Evolutionary conservation across 495 filamentous ascomycete species (phyloP), one percentile per base, ranked within the genome.

Genomic region (Chaetomium tenue): DNA sequence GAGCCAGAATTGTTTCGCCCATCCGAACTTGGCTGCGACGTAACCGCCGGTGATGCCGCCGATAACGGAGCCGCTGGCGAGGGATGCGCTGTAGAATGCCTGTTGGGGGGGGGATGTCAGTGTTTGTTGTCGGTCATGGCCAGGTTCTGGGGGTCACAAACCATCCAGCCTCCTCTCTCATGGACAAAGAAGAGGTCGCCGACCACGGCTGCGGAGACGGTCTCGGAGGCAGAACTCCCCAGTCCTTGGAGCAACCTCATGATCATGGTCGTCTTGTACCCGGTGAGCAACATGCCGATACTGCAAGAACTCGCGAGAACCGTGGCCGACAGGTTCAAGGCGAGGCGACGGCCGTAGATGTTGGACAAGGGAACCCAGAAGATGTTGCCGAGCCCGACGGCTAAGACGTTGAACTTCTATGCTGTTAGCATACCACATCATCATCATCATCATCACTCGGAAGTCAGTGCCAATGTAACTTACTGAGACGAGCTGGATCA

Each of bases 311-410:
- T 70, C 2, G 79, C 66, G 64, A 79, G 77, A 46, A 76, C 71
- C 12, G 82, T 59, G 1, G 79, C 69, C 7, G 82, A 84, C 7
- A 84, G 42, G 9, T 86, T 72, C 39, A 84, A 79, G 39, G 84
- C 75, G 6, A 80, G 81, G 3, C 84, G 79, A n/a, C 83, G 77
- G 5, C 84, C 84, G 60, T 74, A 86, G 12, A 82, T 74, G 60
- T 84, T 83, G 7, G 84, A 81, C n/a, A 87, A 58, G 0, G 84
- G 84, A n/a, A 81, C 79, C 79, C 83, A 84, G 60, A 84, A 75
- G 54, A 72, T 66, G 46, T 76, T 76, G 0, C 71, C 67, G 6
- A 74, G 44, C 2, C 72, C 74, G 3, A 74, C 26, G 1, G 70
- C 12, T 0, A 76, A 63, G 0, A 74, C 63, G 50, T 76, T 76